Conservation (phyloP, 176 grass and related monocot species). For the Aegilops longissima region DNA sequence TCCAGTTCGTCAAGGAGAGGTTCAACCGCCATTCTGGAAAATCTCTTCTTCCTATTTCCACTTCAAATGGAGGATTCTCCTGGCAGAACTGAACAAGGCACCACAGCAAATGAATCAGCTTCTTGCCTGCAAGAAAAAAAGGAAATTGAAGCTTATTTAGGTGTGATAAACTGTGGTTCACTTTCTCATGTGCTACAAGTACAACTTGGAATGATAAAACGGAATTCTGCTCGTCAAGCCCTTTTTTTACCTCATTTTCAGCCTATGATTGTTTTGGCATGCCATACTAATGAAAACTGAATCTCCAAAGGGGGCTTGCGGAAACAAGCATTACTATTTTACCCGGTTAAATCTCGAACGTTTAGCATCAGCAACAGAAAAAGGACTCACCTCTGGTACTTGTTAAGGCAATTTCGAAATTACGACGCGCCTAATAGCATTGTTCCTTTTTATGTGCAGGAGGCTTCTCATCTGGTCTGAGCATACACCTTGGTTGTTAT, state of each 20-base stretch:
- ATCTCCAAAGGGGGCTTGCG: not conserved
- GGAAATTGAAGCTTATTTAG: not conserved
- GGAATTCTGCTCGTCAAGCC: not conserved
- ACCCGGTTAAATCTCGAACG: not conserved
- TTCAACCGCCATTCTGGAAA: constrained; percentile 18
- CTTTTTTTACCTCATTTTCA: not conserved
- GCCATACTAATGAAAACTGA: not conserved
- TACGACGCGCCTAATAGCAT: not conserved
- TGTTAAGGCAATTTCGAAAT: not conserved
- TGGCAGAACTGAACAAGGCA: not conserved
- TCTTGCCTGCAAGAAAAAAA: not conserved
- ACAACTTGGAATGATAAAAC: not conserved
- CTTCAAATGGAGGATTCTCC: not conserved
- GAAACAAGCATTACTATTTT: not conserved
- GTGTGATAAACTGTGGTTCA: not conserved
- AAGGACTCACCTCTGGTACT: not conserved
- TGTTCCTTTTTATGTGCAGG: not conserved
- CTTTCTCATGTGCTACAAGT: too few relatives aligned
- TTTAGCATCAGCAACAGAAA: not conserved
- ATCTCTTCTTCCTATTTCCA: not conserved
- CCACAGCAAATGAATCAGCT: not conserved
- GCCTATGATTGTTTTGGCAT: too few relatives aligned
- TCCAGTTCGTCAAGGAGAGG: not conserved
- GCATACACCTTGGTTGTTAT: not conserved
- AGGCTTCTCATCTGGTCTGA: not conserved